Base-by-base conservation (phyloP, 495 filamentous ascomycete species). In the Ramalina intermedia region DNA sequence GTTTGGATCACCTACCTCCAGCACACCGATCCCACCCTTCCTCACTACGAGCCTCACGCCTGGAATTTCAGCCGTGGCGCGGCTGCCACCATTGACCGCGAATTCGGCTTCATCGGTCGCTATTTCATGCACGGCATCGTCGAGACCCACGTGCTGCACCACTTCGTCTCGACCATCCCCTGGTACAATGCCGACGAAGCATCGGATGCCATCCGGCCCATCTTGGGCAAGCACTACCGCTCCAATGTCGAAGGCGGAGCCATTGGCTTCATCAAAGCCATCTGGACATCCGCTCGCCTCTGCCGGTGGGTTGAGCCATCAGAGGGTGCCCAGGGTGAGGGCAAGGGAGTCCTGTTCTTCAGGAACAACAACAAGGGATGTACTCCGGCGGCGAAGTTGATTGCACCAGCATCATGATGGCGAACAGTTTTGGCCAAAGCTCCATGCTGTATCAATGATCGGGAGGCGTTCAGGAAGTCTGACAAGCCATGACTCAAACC, bases 281-380 rank as follows among this genome's bases (percentile, higher is more conserved):
- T 78, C 37, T 78, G 70, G 69, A 74, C 59, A 49, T 73, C 62
- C 48, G 59, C 69, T 40, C 71, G 74, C 21, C 56, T 58, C 50
- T 58, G 74, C 67, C 74, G 75, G 47, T 78, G 67, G 66, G 70
- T 77, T 39, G 74, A 78, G 63, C 72, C 86, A 21, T 69, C 79
- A 39, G 84, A 79, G 53, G 84, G 76, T 47, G 75, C 81, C 38
- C 51, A 61, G 43, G 74, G 74, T 23, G 70, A 75, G 51, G 67
- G 62, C 56, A 63, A 71, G 57, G 66, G 67, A 20, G 71, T 78
- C 9, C 58, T 77, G 7, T 78, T 78, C 66, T 78, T 59, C 69
- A 66, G 73, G 50, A 78, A 78, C 72, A 70, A 73, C 53, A 96
- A 94, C 65, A 79, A 79, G 16, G 62, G 85, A 18, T 85, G 85